Base-by-base conservation (phyloP, 495 filamentous ascomycete species). In the Parathielavia appendiculata region DNA sequence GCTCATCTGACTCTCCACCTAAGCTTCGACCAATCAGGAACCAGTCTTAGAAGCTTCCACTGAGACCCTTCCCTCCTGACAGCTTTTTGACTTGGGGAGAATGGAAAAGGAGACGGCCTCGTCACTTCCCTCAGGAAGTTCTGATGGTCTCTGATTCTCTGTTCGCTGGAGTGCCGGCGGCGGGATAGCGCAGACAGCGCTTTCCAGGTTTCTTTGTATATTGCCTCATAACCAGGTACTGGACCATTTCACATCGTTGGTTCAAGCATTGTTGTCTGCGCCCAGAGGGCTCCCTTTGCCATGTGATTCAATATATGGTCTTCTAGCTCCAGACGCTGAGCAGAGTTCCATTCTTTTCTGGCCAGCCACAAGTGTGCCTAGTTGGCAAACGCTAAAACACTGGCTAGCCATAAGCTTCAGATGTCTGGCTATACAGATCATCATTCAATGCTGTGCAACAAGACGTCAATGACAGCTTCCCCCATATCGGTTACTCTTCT, bases 21-120 rank as follows among this genome's bases (percentile, higher is more conserved):
- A 30, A 58, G 56, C 56, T 58, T 58, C 26, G 49, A 12, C 49
- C 49, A 53, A 58, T 53, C 40, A 52, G 5, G 16, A 0, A n/a
- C 35, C 2, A 26, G 41, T n/a, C 4, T 12, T 23, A 13, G 13
- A 1, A 41, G 45, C n/a, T 58, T 19, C 44, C 23, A 6, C 4
- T 11, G 51, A 26, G 51, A 6, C 26, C 6, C 26, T 30, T 6
- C 26, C 2, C 26, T 6, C 3, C 2, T 2, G 26, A 30, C 26
- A 30, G 12, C 30, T 19, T 36, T 49, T 19, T 12, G 23, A 4
- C 20, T 22, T 46, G 10, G 23, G 19, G 10, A 9, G 4, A 7
- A 22, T 20, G 17, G 41, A 4, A 44, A 19, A 22, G 10, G n/a
- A 9, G 19, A 10, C 19, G 40, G 5, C 17, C 39, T 17, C 14